Percentiles rank a stretch among this genome's conserved stretches.
Conservation (phyloP, 202 grass and related monocot genomes). For the Setaria italica region DNA sequence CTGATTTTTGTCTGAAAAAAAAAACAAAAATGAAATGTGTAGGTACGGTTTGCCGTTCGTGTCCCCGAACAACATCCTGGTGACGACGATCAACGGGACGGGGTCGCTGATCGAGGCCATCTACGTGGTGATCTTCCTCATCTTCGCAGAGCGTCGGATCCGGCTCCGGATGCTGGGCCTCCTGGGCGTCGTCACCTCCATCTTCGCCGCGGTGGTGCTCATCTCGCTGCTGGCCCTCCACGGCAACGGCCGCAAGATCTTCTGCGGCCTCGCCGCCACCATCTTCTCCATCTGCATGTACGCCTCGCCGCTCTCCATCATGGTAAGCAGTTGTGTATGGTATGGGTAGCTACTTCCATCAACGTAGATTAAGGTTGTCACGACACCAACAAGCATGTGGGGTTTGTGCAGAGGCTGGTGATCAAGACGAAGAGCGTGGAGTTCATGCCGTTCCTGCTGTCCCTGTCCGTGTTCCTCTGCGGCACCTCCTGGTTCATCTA, state of each 20-base stretch:
- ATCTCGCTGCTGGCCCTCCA: constrained; percentile 82
- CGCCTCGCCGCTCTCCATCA: constrained; percentile 95
- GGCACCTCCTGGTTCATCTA: constrained; percentile 99
- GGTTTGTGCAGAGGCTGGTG: constrained; percentile 80
- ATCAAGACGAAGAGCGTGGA: constrained; percentile 99
- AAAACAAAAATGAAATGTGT: neutral
- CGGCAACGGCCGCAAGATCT: constrained; percentile 73
- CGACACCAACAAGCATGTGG: neutral
- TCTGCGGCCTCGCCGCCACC: constrained; percentile 86
- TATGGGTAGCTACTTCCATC: neutral
- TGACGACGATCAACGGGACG: constrained; percentile 89
- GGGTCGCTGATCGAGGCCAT: constrained; percentile 75
- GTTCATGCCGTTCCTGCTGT: constrained; percentile 99
- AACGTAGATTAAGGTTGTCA: too few species aligned
- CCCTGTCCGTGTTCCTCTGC: constrained; percentile 86
- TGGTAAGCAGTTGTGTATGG: constrained; percentile 29
- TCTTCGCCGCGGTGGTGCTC: constrained; percentile 70
- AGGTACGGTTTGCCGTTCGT: constrained; percentile 96
- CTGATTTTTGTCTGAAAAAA: neutral
- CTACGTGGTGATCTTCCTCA: constrained; percentile 92
- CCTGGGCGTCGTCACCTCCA: constrained; percentile 55
- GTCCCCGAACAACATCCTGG: constrained; percentile 93
- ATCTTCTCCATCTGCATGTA: constrained; percentile 99
- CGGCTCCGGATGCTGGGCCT: constrained; percentile 61
- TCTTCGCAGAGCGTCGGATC: constrained; percentile 61